Evolutionary conservation across 2,329 filamentous ascomycete genomes (phyloP).

Genomic region (Blastomyces percursus): DNA sequence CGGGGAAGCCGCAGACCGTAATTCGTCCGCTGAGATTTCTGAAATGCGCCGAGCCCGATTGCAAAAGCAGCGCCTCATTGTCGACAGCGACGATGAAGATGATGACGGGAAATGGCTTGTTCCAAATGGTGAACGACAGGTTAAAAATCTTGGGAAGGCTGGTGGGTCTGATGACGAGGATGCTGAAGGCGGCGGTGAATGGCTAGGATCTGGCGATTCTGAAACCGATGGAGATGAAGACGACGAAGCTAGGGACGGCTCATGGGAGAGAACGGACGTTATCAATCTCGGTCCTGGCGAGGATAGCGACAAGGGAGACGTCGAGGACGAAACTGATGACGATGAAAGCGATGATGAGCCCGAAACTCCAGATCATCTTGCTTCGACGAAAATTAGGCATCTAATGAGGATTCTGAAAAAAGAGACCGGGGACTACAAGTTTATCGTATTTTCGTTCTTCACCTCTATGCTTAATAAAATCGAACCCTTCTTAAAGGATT

Average conservation of each 20-base stretch:
- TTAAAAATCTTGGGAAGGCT: slow-evolving; percentile 57
- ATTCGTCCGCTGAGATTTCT: slow-evolving; percentile 15
- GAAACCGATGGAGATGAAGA: slow-evolving; percentile 32
- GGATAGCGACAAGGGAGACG: slow-evolving; percentile 19
- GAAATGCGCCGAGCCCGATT: slow-evolving; percentile 19
- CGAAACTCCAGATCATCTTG: slow-evolving; percentile 35
- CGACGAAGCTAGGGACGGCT: slow-evolving; percentile 12
- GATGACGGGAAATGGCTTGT: slow-evolving; percentile 72
- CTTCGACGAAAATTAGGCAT: slow-evolving; percentile 83
- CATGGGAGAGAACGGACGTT: slow-evolving; percentile 27
- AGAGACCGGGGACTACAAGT: slow-evolving; percentile 77
- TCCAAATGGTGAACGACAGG: slow-evolving; percentile 51
- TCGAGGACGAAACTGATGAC: slow-evolving; percentile 34
- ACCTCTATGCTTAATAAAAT: slow-evolving; percentile 96
- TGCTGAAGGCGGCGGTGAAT: slow-evolving; percentile 75
- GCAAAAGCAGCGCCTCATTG: slow-evolving; percentile 33
- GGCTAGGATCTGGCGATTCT: slow-evolving; percentile 61
- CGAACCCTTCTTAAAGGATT: slow-evolving; percentile 72
- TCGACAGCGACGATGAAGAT: slow-evolving; percentile 47
- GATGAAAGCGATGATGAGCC: slow-evolving; percentile 24
- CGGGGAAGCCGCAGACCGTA: slow-evolving; percentile 33
- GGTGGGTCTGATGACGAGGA: slow-evolving; percentile 83
- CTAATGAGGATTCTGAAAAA: slow-evolving; percentile 68
- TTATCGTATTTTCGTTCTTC: slow-evolving; percentile 97
- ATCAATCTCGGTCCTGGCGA: slow-evolving; percentile 18